Base-by-base conservation (phyloP, 257 asterid genomes). In the Agastache rugosa region DNA sequence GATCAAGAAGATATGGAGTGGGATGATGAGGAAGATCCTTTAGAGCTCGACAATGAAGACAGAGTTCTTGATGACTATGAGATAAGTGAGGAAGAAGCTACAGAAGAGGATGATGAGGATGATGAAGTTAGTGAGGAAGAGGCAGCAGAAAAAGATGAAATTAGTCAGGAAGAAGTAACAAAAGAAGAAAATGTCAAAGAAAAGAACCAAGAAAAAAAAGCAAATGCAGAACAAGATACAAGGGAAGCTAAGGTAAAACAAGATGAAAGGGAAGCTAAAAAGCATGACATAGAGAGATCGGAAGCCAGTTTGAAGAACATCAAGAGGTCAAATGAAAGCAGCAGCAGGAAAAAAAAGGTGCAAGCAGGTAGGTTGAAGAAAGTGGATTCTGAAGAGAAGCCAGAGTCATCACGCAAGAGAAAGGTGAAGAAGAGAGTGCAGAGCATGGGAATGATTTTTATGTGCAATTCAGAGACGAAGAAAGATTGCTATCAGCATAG, bases 381-480 rank as follows among this genome's bases (percentile, higher is more conserved):
- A 71, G 71, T 63, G 71, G 83, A 78, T 35, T 34, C 83, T 71
- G 47, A 67, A 79, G 84, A 84, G 67, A 80, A 83, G 69, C 83
- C 83, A 10, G 90, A 83, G 78, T 69, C 93, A 48, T 85, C 88
- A 7, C 25, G 42, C 74, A 83, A 72, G 90, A 87, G 72, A 69
- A 86, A 74, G 77, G 71, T 42, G 37, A 58, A 75, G 55, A 86
- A 82, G 85, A 88, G 79, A 82, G 89, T 75, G 29, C 84, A 85
- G 86, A 84, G 88, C 83, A 92, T 84, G 96, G 99, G 99, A 69
- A 89, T 94, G 97, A 83, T 94, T 77, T 94, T 94, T 76, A 87
- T 92, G 90, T 94, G 99, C 88, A 94, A 85, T 85, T 86, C 98
- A 19, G 79, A 81, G 88, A 94, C 98, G 8, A 92, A 90, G 83